These are phyloP conservation scores for Geoglossum cookeanum DNA, from an alignment of 2,329 filamentous ascomycete genomes.

Conservation along the genomic window DNA sequence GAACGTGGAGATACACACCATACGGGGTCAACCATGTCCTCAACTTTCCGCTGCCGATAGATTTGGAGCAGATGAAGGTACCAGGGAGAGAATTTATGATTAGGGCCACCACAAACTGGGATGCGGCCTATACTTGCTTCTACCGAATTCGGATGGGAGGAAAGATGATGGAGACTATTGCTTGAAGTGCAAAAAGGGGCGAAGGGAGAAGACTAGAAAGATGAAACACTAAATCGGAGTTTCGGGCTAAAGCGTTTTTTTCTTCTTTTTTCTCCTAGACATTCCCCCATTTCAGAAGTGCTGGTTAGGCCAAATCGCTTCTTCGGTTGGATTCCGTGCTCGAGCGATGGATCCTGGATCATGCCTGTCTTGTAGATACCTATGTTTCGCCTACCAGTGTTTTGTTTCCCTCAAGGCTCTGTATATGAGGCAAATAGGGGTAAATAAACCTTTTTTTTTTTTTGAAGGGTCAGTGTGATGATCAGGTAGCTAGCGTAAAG, in stretches of 20 bases:
- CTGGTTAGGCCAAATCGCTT: no score
- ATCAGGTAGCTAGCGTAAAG: neutral
- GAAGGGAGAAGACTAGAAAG: neutral
- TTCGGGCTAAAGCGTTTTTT: neutral
- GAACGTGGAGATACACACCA: neutral
- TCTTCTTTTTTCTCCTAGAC: no score
- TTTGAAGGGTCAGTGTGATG: neutral
- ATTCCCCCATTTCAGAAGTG: no score
- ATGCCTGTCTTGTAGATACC: no score
- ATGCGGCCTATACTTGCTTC: neutral
- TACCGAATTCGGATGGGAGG: constrained; percentile 1
- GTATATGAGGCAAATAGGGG: no score
- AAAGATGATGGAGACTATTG: neutral
- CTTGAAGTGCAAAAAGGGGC: neutral
- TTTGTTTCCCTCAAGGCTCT: no score
- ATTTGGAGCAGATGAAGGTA: neutral
- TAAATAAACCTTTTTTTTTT: no score
- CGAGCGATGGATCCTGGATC: no score
- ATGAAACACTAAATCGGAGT: neutral
- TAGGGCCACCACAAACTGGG: constrained; percentile 2
- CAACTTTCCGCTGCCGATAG: neutral
- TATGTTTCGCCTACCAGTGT: no score
- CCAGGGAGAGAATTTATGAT: neutral
- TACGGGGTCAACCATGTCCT: neutral
- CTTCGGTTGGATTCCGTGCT: no score